These are phyloP conservation scores for Encephalitozoon romaleae DNA, from an alignment of 371 early-diverging fungal genomes.

Conservation along the genomic window DNA sequence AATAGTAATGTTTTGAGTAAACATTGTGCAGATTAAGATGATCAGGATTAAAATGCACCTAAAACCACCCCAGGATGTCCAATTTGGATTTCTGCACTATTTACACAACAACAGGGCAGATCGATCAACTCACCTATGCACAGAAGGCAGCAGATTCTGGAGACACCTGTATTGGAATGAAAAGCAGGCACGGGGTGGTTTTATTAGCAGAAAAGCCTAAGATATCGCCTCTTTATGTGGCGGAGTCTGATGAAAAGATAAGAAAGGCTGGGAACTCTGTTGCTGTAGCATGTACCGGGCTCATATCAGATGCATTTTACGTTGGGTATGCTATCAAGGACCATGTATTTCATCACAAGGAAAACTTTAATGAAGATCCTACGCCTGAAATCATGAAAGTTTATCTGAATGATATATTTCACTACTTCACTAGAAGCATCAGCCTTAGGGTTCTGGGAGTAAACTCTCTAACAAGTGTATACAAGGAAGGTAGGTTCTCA, in stretches of 20 bases:
- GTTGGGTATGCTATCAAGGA: constrained; percentile 24
- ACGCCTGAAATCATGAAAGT: constrained; percentile 28
- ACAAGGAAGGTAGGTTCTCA: constrained; percentile 24
- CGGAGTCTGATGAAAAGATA: constrained; percentile 74
- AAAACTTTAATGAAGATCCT: constrained; percentile 8
- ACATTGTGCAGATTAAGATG: background rate
- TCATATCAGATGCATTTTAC: constrained; percentile 67
- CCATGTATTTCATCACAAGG: constrained; percentile 4
- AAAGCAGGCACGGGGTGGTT: constrained; percentile 88
- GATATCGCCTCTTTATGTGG: constrained; percentile 78
- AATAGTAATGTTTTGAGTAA: background rate
- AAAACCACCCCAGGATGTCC: constrained; percentile 20
- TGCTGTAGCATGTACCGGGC: constrained; percentile 91
- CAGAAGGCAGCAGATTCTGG: constrained; percentile 84
- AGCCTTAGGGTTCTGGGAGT: constrained; percentile 54
- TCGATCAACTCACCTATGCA: constrained; percentile 96
- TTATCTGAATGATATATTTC: constrained; percentile 24
- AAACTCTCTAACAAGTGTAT: constrained; percentile 48
- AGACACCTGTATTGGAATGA: constrained; percentile 87
- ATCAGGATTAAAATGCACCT: background rate
- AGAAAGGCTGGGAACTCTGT: constrained; percentile 75
- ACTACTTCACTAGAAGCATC: constrained; percentile 45
- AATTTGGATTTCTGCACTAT: constrained; percentile 75
- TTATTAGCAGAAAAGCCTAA: constrained; percentile 92
- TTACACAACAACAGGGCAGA: constrained; percentile 96